Base-by-base conservation (phyloP, 169 alveolate species). In the Plasmodium gallinaceum region DNA sequence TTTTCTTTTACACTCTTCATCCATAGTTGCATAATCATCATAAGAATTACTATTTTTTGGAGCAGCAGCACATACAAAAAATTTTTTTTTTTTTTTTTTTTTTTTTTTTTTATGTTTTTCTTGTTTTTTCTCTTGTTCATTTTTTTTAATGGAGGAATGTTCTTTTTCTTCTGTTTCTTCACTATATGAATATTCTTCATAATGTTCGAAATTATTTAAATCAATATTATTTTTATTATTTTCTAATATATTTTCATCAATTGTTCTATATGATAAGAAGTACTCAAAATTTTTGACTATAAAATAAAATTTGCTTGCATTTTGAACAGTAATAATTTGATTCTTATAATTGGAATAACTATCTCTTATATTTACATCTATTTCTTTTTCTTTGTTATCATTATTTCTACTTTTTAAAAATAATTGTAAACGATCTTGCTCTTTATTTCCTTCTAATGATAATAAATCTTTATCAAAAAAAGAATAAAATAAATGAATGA, bases 401-500 rank as follows among this genome's bases (percentile, higher is more conserved):
- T 9, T 4, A 12, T n/a, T 10, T 37, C 39, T 1, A n/a, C 45
- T 52, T 14, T 64, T 86, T 52, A 86, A 37, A 62, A 86, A 86
- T 46, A 86, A 45, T 61, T 86, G 64, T 51, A 70, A 45, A 18
- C 37, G 24, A 7, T 66, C 60, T 26, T 71, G 39, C 0, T 62
- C 68, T 1, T 60, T 52, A 48, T 71, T 86, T 22, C 9, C n/a
- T 43, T 39, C 26, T 60, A 71, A 22, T 0, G 61, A 32, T 37
- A 86, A 37, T 18, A 58, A 4, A 26, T 69, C 61, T 45, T 86
- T 69, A 24, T 86, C 92, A 51, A 86, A 71, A 86, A 57, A 86
- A 9, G 88, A 70, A 66, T 86, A 86, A 71, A 86, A 86, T 57
- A 86, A 39, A 62, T 86, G 92, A 26, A 86, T 86, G 7, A 57